Evolutionary conservation across 2,329 filamentous ascomycete genomes (phyloP).

Genomic region (Diaporthe nobilis): DNA sequence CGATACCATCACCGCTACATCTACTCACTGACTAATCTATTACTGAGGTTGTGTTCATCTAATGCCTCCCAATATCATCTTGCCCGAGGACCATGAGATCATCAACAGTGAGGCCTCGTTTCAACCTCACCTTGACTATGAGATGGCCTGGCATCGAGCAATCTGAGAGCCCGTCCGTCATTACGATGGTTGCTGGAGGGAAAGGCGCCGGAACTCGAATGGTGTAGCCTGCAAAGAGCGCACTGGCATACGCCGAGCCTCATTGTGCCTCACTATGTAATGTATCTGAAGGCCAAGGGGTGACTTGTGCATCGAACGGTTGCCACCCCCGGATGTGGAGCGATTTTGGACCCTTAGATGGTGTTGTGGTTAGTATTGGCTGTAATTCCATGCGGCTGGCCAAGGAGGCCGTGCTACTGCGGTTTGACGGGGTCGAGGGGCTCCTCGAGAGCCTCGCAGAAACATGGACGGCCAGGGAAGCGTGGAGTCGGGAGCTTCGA

Average conservation of each 20-base stretch:
- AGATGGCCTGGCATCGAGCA: conserved; percentile 53
- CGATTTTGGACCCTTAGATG: conserved; percentile 42
- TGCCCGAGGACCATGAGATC: conserved; percentile 41
- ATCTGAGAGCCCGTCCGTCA: conserved; percentile 52
- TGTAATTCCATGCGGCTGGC: conserved; percentile 50
- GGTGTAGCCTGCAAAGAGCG: neutral
- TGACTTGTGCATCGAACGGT: neutral
- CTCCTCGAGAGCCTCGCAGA: conserved; percentile 49
- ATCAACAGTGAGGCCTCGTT: conserved; percentile 33
- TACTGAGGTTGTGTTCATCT: conserved; percentile 57
- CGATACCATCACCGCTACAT: neutral
- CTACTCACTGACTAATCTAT: conserved; percentile 48
- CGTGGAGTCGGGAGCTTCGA: conserved; percentile 54
- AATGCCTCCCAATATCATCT: conserved; percentile 50
- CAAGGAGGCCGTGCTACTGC: conserved; percentile 51
- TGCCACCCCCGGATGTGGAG: neutral
- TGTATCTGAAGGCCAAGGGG: neutral
- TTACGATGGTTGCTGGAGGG: conserved; percentile 64
- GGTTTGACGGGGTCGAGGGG: conserved; percentile 47
- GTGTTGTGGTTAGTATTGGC: conserved; percentile 54
- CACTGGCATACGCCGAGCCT: neutral
- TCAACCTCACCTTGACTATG: conserved; percentile 54
- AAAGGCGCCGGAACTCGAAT: conserved; percentile 56
- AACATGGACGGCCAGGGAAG: conserved; percentile 53
- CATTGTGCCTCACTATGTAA: neutral